Evolutionary conservation across 352 stramenopile genomes (phyloP), one percentile per base, ranked within the genome.

Genomic region (Hyaloperonospora brassicae): DNA sequence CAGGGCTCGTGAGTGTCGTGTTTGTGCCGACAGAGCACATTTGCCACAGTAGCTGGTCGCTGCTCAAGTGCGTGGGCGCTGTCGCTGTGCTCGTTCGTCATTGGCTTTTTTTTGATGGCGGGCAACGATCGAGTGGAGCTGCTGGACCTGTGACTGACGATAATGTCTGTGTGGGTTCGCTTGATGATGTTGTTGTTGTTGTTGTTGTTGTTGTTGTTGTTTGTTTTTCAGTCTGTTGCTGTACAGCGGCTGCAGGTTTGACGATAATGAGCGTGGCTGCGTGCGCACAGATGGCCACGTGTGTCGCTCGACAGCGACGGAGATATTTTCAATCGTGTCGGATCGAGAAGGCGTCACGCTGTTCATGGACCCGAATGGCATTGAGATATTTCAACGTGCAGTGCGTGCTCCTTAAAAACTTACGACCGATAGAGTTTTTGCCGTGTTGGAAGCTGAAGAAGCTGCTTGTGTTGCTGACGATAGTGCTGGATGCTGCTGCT

Each of bases 321-420:
- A 93, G 58, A 81, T 93, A 59, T 93, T 93, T 61, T 91, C 84
- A 36, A 76, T 93, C 36, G 77, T 87, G 22, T 83, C 70, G 48
- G 84, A 93, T 51, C 68, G 66, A 7, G 83, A 91, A 30, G 83
- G 83, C 38, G 63, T 76, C 38, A 93, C 83, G 46, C 56, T 93
- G 21, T 93, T 90, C 52, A 86, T 91, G 78, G 83, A 93, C 52
- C 83, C 83, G 5, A 87, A 69, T 44, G 83, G 80, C 50, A 68
- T 93, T 47, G 66, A 87, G 22, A 87, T 93, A 68, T 93, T 93
- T 51, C 68, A 84, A 54, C 72, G 64, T 10, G 79, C 78, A 45
- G 82, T 92, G 40, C 52, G 73, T 69, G n/a, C 10, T 17, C 35
- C 31, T 5, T 17, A 17, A 17, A 17, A 17, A 17, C 17, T 17